Evolutionary conservation across 257 asterid genomes (phyloP).

Genomic region (Plantago major): DNA sequence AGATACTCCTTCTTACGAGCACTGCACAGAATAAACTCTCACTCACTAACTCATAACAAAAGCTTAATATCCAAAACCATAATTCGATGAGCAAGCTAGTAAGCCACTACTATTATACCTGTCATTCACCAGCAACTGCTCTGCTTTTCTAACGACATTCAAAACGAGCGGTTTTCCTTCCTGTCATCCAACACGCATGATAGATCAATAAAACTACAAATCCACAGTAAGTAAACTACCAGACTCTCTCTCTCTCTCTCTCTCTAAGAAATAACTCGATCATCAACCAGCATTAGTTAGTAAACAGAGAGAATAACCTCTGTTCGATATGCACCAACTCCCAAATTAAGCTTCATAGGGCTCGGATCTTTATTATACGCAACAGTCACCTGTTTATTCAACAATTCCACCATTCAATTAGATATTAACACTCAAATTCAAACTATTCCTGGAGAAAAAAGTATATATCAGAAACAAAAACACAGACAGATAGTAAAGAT

Average conservation of each 20-base stretch:
- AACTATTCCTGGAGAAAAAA: neutral
- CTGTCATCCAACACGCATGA: constrained; percentile 31
- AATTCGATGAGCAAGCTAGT: neutral
- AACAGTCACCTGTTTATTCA: constrained; percentile 65
- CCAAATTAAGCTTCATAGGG: constrained; percentile 85
- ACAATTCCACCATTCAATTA: neutral
- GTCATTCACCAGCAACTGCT: constrained; percentile 70
- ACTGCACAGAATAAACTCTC: constrained; percentile 36
- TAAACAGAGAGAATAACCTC: constrained; percentile 41
- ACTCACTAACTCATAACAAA: constrained; percentile 15
- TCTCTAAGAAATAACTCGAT: neutral
- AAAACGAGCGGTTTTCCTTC: constrained; percentile 97
- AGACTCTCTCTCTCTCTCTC: too few species aligned
- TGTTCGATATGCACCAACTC: constrained; percentile 98
- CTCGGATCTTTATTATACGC: constrained; percentile 86
- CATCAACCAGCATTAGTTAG: too few species aligned
- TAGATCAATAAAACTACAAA: neutral
- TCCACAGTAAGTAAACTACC: neutral
- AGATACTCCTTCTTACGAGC: constrained; percentile 90
- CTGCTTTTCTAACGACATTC: constrained; percentile 90
- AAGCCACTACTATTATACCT: constrained; percentile 34
- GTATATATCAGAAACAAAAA: neutral
- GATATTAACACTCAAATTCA: neutral
- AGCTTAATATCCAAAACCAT: constrained; percentile 9
- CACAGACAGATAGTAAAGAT: neutral